Conservation (phyloP, 2,329 filamentous ascomycete species). For the Dactylella cylindrospora region DNA sequence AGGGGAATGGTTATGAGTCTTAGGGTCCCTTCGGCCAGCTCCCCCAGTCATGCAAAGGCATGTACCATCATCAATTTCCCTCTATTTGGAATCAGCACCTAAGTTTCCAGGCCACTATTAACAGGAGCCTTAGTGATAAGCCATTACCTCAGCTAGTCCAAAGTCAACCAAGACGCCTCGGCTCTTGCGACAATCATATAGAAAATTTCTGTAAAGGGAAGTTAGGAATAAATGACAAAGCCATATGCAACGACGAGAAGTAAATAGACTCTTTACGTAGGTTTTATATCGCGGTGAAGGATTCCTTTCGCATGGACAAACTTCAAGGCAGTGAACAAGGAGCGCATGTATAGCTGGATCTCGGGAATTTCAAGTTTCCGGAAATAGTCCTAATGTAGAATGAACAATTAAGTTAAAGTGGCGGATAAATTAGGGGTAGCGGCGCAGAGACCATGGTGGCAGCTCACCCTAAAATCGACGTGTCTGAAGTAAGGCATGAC, state of each 20-base stretch:
- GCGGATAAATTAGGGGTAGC: neutral
- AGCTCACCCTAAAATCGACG: constrained; percentile 72
- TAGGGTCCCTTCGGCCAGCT: constrained; percentile 8
- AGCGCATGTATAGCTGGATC: constrained; percentile 85
- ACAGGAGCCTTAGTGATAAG: constrained; percentile 21
- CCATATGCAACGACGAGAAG: neutral
- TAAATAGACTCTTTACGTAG: constrained; percentile 60
- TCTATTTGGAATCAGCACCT: constrained; percentile 11
- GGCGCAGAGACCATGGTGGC: neutral
- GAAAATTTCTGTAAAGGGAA: constrained; percentile 65
- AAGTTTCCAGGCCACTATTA: constrained; percentile 41
- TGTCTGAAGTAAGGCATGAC: constrained; percentile 95
- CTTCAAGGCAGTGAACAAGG: constrained; percentile 79
- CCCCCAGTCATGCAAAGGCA: constrained; percentile 12
- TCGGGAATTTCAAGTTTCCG: constrained; percentile 82
- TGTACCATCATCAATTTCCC: constrained; percentile 29
- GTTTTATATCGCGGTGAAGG: constrained; percentile 93
- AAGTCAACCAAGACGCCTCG: constrained; percentile 97
- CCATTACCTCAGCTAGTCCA: constrained; percentile 75
- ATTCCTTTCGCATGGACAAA: constrained; percentile 83
- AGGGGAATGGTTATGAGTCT: constrained; percentile 52
- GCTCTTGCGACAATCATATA: constrained; percentile 78
- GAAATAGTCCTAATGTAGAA: constrained; percentile 68
- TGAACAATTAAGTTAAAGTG: constrained; percentile 6
- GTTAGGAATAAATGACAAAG: neutral